Evolutionary conservation across 1,284 basidiomycete species (phyloP).

Genomic region (Mycosarcoma mackinlayi): DNA sequence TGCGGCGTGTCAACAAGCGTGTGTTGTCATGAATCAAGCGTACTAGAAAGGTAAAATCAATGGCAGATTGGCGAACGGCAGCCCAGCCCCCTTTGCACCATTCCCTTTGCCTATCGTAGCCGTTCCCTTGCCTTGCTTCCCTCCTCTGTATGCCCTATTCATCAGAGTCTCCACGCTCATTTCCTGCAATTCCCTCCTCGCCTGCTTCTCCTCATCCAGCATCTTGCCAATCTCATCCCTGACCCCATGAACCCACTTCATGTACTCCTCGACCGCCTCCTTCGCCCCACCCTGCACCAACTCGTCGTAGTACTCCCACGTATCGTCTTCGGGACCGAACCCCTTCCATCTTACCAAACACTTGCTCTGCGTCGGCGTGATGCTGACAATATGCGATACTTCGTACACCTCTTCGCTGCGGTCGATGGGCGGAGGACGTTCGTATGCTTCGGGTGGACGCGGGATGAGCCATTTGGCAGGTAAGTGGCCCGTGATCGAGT

Average conservation of each 20-base stretch:
- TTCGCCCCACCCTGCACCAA: slow-evolving; percentile 71
- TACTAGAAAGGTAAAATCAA: slow-evolving; percentile 23
- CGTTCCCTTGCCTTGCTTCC: neutral
- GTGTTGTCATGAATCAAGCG: neutral
- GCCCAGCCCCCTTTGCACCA: neutral
- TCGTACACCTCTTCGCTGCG: slow-evolving; percentile 36
- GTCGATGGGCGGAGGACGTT: slow-evolving; percentile 31
- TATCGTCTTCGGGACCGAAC: slow-evolving; percentile 73
- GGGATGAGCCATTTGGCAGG: slow-evolving; percentile 43
- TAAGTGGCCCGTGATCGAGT: slow-evolving; percentile 67
- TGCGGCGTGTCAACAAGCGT: too few species aligned
- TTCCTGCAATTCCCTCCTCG: slow-evolving; percentile 10
- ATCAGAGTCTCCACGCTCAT: slow-evolving; percentile 17
- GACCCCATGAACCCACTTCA: slow-evolving; percentile 31
- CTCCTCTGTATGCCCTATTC: neutral
- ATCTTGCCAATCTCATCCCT: slow-evolving; percentile 30
- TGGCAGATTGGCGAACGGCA: slow-evolving; percentile 30
- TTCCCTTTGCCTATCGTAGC: neutral
- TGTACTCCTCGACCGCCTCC: slow-evolving; percentile 67
- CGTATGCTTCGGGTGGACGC: slow-evolving; percentile 20
- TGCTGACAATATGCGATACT: slow-evolving; percentile 41
- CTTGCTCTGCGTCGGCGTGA: slow-evolving; percentile 54
- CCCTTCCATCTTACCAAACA: slow-evolving; percentile 76
- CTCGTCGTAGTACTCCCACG: slow-evolving; percentile 74
- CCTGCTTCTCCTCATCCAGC: slow-evolving; percentile 29